phyloP scores from a whole-genome alignment of 2,329 filamentous ascomycete species.

The Teratosphaeria destructans region DNA sequence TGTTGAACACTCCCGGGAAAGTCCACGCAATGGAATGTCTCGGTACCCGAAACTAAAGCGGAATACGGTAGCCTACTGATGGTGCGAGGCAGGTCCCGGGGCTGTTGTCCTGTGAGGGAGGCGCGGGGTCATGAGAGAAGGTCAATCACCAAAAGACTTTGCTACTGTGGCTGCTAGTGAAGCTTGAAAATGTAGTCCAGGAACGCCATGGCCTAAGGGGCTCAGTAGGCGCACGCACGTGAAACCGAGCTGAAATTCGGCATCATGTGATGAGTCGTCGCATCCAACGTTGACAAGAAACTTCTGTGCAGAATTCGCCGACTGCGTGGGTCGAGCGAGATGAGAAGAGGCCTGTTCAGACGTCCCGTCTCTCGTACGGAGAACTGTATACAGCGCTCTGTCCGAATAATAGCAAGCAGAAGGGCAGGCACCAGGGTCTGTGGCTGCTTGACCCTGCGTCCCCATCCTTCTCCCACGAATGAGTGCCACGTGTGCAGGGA shows the following conservation, averaged over 20 bases:
- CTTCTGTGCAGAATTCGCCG: not conserved
- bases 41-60: too few relatives aligned
- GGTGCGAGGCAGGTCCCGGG: not conserved
- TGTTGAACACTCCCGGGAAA: not conserved
- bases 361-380: not conserved
- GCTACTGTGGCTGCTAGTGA: not conserved
- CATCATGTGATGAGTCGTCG: not conserved
- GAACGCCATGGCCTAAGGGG: not conserved
- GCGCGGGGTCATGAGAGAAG: not conserved
- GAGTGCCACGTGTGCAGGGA: not conserved
- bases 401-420: not conserved
- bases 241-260: not conserved
- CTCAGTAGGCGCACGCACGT: not conserved
- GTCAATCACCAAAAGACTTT: not conserved
- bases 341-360: not conserved
- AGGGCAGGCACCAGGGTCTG: not conserved
- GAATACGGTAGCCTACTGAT: not conserved
- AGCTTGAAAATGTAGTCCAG: not conserved
- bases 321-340: not conserved
- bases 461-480: not conserved
- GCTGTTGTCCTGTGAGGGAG: not conserved
- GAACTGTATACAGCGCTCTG: too few relatives aligned
- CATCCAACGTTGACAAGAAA: not conserved
- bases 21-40: too few relatives aligned
- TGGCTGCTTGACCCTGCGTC: not conserved